Percentiles rank a stretch among this genome's conserved stretches.
Evolutionary conservation across 208 protist genomes (phyloP).

Genomic region (Strigomonas culicis): DNA sequence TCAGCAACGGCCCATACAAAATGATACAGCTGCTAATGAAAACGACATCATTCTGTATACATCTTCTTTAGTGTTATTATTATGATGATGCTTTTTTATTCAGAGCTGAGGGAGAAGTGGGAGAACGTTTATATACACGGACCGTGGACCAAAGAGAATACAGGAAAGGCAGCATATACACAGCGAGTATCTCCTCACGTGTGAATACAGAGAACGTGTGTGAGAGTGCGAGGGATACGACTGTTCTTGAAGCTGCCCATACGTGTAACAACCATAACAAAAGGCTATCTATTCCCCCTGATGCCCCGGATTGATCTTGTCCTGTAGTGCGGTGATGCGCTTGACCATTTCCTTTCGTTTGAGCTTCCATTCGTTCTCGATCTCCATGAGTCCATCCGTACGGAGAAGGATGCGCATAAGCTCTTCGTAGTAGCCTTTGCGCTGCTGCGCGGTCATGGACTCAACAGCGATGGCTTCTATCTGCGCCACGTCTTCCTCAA

Average conservation of each 20-base stretch:
- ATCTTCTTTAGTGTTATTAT: too few species aligned
- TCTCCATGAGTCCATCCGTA: slow-evolving; percentile 55
- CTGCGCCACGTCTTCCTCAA: slow-evolving; percentile 41
- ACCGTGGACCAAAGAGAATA: slow-evolving; percentile 10
- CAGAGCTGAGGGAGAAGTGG: too few species aligned
- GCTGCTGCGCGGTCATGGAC: slow-evolving; percentile 28
- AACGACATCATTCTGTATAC: too few species aligned
- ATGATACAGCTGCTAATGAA: too few species aligned
- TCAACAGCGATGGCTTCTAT: slow-evolving; percentile 28
- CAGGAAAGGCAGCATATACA: not conserved
- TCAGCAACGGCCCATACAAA: too few species aligned
- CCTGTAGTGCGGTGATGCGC: slow-evolving; percentile 54
- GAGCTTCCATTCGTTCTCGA: slow-evolving; percentile 57
- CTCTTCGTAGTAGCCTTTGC: slow-evolving; percentile 76
- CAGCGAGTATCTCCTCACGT: not conserved
- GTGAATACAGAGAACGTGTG: not conserved
- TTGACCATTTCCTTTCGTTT: slow-evolving; percentile 59
- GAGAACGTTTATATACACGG: too few species aligned
- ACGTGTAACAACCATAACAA: too few species aligned
- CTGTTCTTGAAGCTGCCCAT: not conserved
- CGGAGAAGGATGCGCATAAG: slow-evolving; percentile 83
- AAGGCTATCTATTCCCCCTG: not conserved
- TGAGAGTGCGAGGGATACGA: not conserved
- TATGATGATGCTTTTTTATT: too few species aligned
- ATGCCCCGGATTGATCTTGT: slow-evolving; percentile 34